These are phyloP conservation scores for Thalassiosira hispida DNA, from an alignment of 352 stramenopile species.

Conservation along the genomic window DNA sequence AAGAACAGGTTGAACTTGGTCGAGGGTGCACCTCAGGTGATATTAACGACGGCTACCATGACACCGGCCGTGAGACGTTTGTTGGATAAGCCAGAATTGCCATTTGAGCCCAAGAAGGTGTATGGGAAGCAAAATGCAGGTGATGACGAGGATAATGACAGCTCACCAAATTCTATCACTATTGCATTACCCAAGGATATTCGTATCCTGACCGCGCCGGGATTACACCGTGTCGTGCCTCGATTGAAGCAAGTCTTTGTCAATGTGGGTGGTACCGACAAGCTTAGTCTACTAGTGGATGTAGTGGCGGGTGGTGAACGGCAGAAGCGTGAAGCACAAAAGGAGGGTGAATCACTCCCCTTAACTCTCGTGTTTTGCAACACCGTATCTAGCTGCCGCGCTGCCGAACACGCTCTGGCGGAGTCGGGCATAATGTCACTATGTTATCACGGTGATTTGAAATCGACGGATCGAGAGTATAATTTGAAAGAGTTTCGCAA, in stretches of 20 bases:
- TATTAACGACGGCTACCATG: conserved; percentile 86
- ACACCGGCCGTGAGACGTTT: conserved; percentile 78
- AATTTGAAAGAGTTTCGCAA: conserved; percentile 80
- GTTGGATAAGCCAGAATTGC: conserved; percentile 50
- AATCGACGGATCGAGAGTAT: conserved; percentile 61
- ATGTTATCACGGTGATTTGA: conserved; percentile 86
- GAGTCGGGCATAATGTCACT: conserved; percentile 72
- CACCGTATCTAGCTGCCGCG: conserved; percentile 78
- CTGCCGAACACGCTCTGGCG: conserved; percentile 76
- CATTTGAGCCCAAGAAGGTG: conserved; percentile 45
- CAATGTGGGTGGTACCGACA: conserved; percentile 82
- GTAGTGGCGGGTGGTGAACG: conserved; percentile 55
- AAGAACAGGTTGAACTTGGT: conserved; percentile 40
- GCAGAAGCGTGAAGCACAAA: conserved; percentile 24
- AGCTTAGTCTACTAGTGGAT: conserved; percentile 80
- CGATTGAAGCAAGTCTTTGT: conserved; percentile 80
- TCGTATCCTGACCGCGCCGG: conserved; percentile 68
- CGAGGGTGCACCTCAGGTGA: conserved; percentile 70
- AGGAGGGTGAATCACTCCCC: conserved; percentile 12
- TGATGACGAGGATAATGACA: conserved; percentile 15
- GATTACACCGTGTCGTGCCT: conserved; percentile 80
- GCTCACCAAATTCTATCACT: conserved; percentile 43
- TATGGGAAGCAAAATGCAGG: conserved; percentile 39
- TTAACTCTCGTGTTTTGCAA: conserved; percentile 87
- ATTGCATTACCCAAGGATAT: conserved; percentile 69